Percentiles rank a stretch among this genome's conserved stretches.
Evolutionary conservation across 2,329 filamentous ascomycete species (phyloP).

Genomic region (Drechslerella coelobrocha): DNA sequence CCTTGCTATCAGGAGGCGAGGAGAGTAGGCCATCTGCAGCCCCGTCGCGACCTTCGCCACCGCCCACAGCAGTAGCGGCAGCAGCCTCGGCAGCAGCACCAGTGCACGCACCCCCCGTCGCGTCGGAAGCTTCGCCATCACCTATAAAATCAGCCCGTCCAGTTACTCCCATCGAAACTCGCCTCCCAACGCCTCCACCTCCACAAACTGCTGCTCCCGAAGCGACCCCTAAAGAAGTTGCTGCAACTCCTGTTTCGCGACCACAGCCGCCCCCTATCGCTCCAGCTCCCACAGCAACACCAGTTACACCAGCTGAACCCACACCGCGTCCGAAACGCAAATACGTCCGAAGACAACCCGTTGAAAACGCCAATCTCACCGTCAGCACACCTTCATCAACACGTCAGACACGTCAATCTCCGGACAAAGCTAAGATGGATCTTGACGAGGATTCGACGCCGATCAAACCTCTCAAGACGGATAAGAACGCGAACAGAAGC

Average conservation of each 20-base stretch:
- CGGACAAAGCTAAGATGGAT: constrained; percentile 39
- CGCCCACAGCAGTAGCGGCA: constrained; percentile 2
- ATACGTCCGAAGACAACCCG: constrained; percentile 33
- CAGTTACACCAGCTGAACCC: constrained; percentile 33
- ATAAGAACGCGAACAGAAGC: constrained; percentile 31
- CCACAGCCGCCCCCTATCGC: constrained; percentile 14
- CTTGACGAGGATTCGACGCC: constrained; percentile 44
- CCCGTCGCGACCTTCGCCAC: constrained; percentile 33
- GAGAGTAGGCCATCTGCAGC: constrained; percentile 29
- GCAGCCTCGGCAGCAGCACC: constrained; percentile 1
- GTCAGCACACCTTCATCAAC: constrained; percentile 26
- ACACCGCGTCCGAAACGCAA: constrained; percentile 44
- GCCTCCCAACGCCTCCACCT: constrained; percentile 14
- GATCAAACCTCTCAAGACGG: constrained; percentile 27
- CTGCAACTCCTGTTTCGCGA: constrained; percentile 22
- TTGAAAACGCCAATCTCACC: constrained; percentile 30
- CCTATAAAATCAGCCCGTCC: constrained; percentile 7
- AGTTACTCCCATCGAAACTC: constrained; percentile 22
- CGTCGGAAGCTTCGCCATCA: constrained; percentile 35
- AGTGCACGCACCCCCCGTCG: constrained; percentile 21
- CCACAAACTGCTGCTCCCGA: not conserved
- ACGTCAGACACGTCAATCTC: constrained; percentile 43
- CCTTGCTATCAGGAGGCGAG: constrained; percentile 33
- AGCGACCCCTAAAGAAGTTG: constrained; percentile 13
- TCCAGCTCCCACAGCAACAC: constrained; percentile 15